phyloP scores from a whole-genome alignment of 1,139 yeast species.

The Tardiomyces blankii region DNA sequence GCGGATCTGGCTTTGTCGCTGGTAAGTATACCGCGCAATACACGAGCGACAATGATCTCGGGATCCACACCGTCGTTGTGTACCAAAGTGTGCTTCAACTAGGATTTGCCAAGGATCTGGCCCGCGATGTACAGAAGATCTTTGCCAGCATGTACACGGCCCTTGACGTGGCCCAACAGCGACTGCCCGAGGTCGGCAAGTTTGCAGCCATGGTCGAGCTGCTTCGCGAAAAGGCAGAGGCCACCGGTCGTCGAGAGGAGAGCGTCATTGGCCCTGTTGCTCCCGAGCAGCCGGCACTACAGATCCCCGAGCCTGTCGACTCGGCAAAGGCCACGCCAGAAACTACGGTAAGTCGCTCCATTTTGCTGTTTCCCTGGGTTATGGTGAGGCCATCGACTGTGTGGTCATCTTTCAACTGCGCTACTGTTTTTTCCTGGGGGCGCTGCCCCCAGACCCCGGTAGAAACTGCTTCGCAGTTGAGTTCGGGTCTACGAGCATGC shows the following conservation, averaged over 20 bases:
- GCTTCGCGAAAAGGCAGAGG: slow-evolving; percentile 20
- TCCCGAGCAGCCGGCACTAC: slow-evolving; percentile 1
- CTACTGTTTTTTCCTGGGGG: too few relatives aligned
- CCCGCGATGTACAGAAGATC: slow-evolving; percentile 22
- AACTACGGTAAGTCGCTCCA: background rate
- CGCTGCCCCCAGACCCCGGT: too few relatives aligned
- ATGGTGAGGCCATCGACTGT: too few relatives aligned
- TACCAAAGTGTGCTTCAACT: slow-evolving; percentile 27
- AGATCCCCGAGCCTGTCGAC: slow-evolving; percentile 4
- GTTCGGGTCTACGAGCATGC: too few relatives aligned
- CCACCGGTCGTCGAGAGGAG: slow-evolving; percentile 3
- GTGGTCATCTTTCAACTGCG: too few relatives aligned
- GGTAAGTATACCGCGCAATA: slow-evolving; percentile 30
- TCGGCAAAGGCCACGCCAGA: slow-evolving; percentile 5
- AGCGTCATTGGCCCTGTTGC: background rate
- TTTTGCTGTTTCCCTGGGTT: too few relatives aligned
- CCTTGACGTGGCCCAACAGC: slow-evolving; percentile 9
- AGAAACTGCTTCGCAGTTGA: too few relatives aligned
- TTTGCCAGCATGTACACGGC: slow-evolving; percentile 19
- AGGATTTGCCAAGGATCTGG: slow-evolving; percentile 14
- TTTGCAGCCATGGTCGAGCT: slow-evolving; percentile 25
- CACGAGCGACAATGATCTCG: slow-evolving; percentile 24
- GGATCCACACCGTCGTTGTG: slow-evolving; percentile 24
- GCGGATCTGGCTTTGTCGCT: slow-evolving; percentile 11
- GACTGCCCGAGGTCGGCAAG: slow-evolving; percentile 15